Percentiles rank a stretch among this genome's conserved stretches.
Conservation (phyloP, 169 alveolate species). For the Eimeria maxima region DNA sequence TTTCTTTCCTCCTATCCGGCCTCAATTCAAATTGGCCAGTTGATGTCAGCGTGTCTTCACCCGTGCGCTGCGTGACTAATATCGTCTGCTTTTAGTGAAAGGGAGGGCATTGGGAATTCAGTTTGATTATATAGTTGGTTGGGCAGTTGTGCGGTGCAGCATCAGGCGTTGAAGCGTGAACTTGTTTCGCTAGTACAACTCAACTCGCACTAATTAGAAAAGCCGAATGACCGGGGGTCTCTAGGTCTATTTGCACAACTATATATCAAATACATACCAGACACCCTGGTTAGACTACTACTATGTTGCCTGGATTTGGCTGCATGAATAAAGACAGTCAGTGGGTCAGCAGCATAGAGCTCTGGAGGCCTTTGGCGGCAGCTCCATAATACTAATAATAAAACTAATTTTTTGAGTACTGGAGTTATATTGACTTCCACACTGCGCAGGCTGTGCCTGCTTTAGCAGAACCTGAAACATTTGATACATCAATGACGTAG, state of each 20-base stretch:
- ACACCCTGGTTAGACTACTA: too few species aligned
- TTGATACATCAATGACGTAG: not conserved
- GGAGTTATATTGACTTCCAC: not conserved
- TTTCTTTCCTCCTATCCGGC: not conserved
- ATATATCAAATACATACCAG: too few species aligned
- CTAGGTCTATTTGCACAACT: not conserved
- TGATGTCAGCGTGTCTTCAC: not conserved
- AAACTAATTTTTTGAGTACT: too few species aligned
- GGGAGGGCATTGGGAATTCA: not conserved
- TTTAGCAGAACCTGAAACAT: not conserved
- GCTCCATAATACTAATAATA: too few species aligned
- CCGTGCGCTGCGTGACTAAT: not conserved
- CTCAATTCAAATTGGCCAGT: not conserved
- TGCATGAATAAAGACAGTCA: not conserved
- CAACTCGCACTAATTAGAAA: not conserved
- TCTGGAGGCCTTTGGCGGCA: too few species aligned
- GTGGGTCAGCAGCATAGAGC: not conserved
- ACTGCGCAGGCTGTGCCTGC: not conserved
- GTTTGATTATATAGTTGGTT: not conserved
- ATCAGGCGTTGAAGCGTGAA: not conserved
- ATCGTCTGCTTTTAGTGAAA: not conserved
- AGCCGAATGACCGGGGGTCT: not conserved
- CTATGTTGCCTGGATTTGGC: not conserved
- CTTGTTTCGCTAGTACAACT: not conserved
- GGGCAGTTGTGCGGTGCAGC: not conserved